Conservation (phyloP, 805 yeast species). For the Tetrapisispora taiwanensis region DNA sequence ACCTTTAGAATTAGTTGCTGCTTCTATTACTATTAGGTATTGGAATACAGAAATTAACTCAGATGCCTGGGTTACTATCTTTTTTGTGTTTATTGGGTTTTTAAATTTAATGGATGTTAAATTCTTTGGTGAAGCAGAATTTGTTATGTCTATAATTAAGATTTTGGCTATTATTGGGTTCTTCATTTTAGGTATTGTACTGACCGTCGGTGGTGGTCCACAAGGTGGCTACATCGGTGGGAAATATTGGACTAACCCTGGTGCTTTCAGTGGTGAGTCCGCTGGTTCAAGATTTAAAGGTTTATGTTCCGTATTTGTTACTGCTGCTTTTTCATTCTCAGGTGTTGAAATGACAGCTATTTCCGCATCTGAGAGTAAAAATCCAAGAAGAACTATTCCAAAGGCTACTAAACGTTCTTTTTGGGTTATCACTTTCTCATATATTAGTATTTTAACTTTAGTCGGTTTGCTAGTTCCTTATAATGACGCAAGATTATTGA, state of each 20-base stretch:
- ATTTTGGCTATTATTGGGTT: conserved; percentile 43
- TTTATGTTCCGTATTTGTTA: conserved; percentile 43
- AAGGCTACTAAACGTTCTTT: conserved; percentile 72
- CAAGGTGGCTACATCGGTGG: conserved; percentile 36
- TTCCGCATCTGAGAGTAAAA: conserved; percentile 66
- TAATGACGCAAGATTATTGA: conserved; percentile 38
- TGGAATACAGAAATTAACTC: conserved; percentile 43
- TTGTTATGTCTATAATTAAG: conserved; percentile 40
- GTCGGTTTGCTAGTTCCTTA: conserved; percentile 62
- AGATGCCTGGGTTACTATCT: conserved; percentile 53
- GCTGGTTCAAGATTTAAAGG: conserved; percentile 38
- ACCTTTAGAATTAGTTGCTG: conserved; percentile 53
- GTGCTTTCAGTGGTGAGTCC: conserved; percentile 46
- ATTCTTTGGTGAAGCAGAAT: conserved; percentile 50
- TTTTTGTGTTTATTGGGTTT: conserved; percentile 37
- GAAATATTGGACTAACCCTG: conserved; percentile 42
- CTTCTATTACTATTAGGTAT: conserved; percentile 45
- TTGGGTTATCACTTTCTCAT: conserved; percentile 70
- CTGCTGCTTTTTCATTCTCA: conserved; percentile 56
- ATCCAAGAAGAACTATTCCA: conserved; percentile 60
- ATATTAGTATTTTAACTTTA: conserved; percentile 46
- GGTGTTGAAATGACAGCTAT: conserved; percentile 68
- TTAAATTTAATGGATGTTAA: conserved; percentile 45
- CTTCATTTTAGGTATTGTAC: conserved; percentile 42
- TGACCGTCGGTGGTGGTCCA: conserved; percentile 40